Conservation (phyloP, 768 basidiomycete species). For the Daedaleopsis nitida region DNA sequence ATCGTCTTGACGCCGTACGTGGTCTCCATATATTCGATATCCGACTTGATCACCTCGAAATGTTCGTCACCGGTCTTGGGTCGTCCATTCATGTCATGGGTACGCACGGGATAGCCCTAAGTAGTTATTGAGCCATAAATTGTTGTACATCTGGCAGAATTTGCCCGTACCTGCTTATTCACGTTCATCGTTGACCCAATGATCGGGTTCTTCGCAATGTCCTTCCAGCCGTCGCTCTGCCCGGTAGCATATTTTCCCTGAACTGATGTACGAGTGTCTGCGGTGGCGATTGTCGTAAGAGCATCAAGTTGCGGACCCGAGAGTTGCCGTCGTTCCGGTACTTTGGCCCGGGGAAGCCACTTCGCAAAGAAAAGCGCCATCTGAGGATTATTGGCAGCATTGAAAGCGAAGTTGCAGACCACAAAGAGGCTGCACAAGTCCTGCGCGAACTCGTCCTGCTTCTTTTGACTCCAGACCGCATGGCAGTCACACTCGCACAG, state of each 20-base stretch:
- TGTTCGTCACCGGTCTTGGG: slow-evolving; percentile 18
- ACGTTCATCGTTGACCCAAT: slow-evolving; percentile 16
- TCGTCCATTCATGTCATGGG: slow-evolving; percentile 12
- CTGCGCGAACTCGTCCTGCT: slow-evolving; percentile 16
- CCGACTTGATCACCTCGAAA: slow-evolving; percentile 5
- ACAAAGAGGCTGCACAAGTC: slow-evolving; percentile 26
- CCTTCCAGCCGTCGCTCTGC: slow-evolving; percentile 17
- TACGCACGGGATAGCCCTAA: slow-evolving; percentile 6
- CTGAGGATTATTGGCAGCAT: slow-evolving; percentile 25
- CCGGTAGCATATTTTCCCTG: slow-evolving; percentile 14
- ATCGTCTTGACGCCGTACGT: slow-evolving; percentile 7
- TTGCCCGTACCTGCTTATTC: slow-evolving; percentile 5
- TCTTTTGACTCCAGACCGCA: too few relatives aligned
- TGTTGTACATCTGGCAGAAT: background rate
- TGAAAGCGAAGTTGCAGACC: slow-evolving; percentile 24
- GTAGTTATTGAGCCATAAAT: too few relatives aligned
- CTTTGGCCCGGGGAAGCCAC: slow-evolving; percentile 21
- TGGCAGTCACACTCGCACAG: too few relatives aligned
- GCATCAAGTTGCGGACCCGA: slow-evolving; percentile 8
- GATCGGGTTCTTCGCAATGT: slow-evolving; percentile 5
- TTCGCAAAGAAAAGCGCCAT: slow-evolving; percentile 25
- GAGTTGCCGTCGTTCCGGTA: slow-evolving; percentile 8
- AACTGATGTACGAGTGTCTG: background rate
- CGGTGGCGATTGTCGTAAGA: background rate
- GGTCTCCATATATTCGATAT: slow-evolving; percentile 11